Evolutionary conservation across 2,329 filamentous ascomycete genomes (phyloP), one percentile per base, ranked within the genome.

Genomic region (Colletotrichum australisinense): DNA sequence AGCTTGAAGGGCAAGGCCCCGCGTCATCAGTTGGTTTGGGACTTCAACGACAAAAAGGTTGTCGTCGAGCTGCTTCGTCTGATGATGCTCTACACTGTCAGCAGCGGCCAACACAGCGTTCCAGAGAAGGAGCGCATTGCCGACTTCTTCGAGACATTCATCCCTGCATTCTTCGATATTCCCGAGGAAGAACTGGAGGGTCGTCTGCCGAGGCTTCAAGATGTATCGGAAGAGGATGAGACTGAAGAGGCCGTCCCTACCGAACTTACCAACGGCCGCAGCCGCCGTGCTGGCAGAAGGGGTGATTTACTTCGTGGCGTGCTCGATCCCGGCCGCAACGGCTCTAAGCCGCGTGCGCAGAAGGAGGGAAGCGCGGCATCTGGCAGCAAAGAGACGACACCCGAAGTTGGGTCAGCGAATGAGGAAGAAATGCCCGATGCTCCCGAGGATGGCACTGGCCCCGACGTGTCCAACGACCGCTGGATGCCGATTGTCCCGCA

Each of bases 381-480:
- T 28, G 92, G 90, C 16, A 98, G 94, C 84, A 95, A 97, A 78
- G 95, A 97, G 77, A 95, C 93, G 0, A 98, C 95, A 0, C 96
- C 97, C 0, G 95, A 97, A 78, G 90, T 92, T 26, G 90, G 87
- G n/a, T 95, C 93, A 1, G 90, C 90, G 32, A 93, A 90, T 67
- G 94, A 97, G 77, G 94, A 96, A 75, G 94, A 97, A 42, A 91
- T 92, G 85, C 87, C 85, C 6, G 91, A 93, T 76, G 88, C 84
- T 3, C 84, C 86, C 11, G 88, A 93, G 66, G 88, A 93, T 74
- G 82, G 86, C 42, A 80, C 84, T 73, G 85, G 89, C 73, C 85
- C 93, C 64, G 93, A 95, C 80, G 87, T 89, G 38, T 88, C 89
- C 2, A 90, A 90, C 80, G 89, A 92, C 77, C 85, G 89, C 77